Percentiles rank a stretch among this genome's conserved stretches.
Conservation (phyloP, 768 basidiomycete genomes). For the Boletellus ananas region DNA sequence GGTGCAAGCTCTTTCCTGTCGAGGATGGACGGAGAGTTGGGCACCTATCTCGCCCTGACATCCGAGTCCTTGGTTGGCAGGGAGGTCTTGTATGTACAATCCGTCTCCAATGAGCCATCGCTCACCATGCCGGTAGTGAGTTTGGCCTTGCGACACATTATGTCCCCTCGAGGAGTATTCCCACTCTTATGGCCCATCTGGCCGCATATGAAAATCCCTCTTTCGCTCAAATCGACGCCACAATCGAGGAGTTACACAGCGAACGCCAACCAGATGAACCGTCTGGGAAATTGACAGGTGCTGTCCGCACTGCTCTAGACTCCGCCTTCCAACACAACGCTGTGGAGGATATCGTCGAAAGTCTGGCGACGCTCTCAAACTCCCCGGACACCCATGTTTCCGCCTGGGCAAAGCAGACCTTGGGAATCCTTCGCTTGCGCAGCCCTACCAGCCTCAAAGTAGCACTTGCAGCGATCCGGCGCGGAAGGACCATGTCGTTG, state of each 20-base stretch:
- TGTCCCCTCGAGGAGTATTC: constrained; percentile 72
- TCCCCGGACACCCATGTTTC: constrained; percentile 44
- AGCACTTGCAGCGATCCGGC: constrained; percentile 73
- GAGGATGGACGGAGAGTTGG: constrained; percentile 84
- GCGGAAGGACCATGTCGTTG: constrained; percentile 61
- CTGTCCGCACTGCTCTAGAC: constrained; percentile 75
- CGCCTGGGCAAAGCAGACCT: constrained; percentile 72
- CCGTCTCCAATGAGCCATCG: constrained; percentile 5
- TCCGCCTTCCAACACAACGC: constrained; percentile 64
- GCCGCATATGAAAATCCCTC: constrained; percentile 38
- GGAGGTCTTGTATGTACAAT: constrained; percentile 72
- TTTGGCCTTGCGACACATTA: constrained; percentile 94
- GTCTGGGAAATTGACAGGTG: constrained; percentile 50
- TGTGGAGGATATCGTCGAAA: constrained; percentile 68
- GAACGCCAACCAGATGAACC: constrained; percentile 61
- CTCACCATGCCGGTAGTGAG: constrained; percentile 49
- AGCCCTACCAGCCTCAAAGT: constrained; percentile 94
- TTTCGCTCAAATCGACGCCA: constrained; percentile 55
- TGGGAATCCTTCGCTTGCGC: constrained; percentile 56
- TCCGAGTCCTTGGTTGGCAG: constrained; percentile 68
- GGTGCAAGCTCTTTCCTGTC: constrained; percentile 89
- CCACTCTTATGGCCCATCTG: constrained; percentile 66
- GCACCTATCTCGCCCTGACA: constrained; percentile 92
- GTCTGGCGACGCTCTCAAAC: constrained; percentile 43
- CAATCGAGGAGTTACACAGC: constrained; percentile 58